Evolutionary conservation across 768 basidiomycete species (phyloP).

Genomic region (Neoboletus subvelutipes): DNA sequence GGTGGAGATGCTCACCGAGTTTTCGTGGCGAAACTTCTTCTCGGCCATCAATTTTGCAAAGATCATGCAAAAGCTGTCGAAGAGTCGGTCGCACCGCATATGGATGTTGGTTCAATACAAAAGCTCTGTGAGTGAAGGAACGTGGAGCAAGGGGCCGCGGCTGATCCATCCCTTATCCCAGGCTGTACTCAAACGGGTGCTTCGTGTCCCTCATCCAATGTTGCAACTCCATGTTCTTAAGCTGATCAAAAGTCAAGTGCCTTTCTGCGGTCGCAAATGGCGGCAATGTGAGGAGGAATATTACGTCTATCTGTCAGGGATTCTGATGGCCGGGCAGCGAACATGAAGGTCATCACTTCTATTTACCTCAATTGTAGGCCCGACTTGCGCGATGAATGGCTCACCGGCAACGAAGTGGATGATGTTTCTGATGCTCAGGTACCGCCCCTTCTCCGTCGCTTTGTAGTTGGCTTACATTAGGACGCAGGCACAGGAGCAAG

Average conservation of each 20-base stretch:
- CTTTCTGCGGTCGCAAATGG: conserved; percentile 98
- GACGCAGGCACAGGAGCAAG: conserved; percentile 87
- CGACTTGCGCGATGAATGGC: conserved; percentile 96
- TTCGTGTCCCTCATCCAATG: conserved; percentile 92
- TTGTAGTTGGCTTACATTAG: conserved; percentile 11
- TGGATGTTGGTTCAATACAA: conserved; percentile 98
- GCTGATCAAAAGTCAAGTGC: conserved; percentile 98
- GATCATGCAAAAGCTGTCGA: conserved; percentile 96
- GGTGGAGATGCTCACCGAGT: conserved; percentile 88
- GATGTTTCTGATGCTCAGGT: conserved; percentile 91
- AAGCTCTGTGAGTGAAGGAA: conserved; percentile 71
- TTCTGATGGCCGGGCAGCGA: conserved; percentile 54
- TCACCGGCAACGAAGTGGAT: conserved; percentile 90
- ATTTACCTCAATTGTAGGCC: conserved; percentile 98
- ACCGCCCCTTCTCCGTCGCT: conserved; percentile 16
- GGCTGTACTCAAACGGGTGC: conserved; percentile 94
- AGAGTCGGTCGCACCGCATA: conserved; percentile 91
- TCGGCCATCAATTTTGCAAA: conserved; percentile 96
- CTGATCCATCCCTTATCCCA: conserved; percentile 35
- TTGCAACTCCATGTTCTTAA: conserved; percentile 94
- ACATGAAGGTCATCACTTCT: conserved; percentile 99
- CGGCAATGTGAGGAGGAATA: conserved; percentile 70
- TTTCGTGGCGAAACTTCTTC: conserved; percentile 98
- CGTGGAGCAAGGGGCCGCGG: neutral
- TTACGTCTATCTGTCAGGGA: neutral